Base-by-base conservation (phyloP, 1,139 yeast genomes). In the Suhomyces ambrosiae region DNA sequence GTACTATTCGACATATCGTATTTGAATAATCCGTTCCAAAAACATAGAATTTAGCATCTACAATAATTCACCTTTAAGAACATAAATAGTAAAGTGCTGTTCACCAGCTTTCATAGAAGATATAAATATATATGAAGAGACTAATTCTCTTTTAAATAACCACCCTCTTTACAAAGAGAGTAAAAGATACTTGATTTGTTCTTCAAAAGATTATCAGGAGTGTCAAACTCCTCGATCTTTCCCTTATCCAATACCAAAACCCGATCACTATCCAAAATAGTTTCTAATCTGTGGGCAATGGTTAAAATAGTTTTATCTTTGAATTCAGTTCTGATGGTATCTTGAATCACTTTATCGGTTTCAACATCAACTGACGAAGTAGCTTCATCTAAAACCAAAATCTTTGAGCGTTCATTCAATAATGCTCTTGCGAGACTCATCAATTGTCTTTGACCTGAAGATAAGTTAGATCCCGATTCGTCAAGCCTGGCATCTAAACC, bases 371-470 rank as follows among this genome's bases (percentile, higher is more conserved):
- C 61, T 3, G 60, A 50, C 2, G 61, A 60, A 5, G 61, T 57
- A 9, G 61, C 61, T 42, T 57, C 61, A 30, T 57, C 61, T 33
- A 57, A 45, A 24, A 57, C 44, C 35, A 57, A 48, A n/a, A 57
- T 53, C 40, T 50, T 53, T 14, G 53, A 40, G 9, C 46, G 42
- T 12, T 58, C 56, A 30, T 63, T 63, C 34, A 63, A 54, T 27
- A 66, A 55, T 0, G 70, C 68, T 45, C 72, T 51, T 2, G 70
- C 70, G 26, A 66, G 56, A 46, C 68, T 63, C 54, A 66, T 48
- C 30, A 66, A 56, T 50, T 66, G 72, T 40, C 60, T 54, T 44
- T 66, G 71, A 3, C 71, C 71, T 14, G 60, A 54, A 2, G 71
- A 65, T 39, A 66, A 58, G 44, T 66, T 66, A 3, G 63, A 46